Evolutionary conservation across 768 basidiomycete genomes (phyloP).

Genomic region (Nidularia pulvinata): DNA sequence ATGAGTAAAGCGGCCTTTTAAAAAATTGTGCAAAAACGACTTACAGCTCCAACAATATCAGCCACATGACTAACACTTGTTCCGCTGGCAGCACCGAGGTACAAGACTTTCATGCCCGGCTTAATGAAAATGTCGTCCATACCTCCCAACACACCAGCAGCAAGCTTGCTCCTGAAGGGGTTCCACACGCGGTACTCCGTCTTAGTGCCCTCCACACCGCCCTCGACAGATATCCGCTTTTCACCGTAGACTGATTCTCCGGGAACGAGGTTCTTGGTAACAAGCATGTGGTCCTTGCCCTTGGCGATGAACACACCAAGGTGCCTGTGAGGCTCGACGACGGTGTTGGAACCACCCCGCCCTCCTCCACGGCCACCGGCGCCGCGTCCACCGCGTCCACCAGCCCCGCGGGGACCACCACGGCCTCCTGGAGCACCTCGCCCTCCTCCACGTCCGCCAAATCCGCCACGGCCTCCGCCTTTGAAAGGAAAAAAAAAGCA

Average conservation of each 20-base stretch:
- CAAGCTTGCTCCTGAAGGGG: constrained; percentile 96
- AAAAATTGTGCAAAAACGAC: constrained; percentile 20
- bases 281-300: constrained; percentile 96
- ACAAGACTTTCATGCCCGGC: constrained; percentile 95
- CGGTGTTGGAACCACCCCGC: constrained; percentile 82
- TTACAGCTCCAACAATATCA: constrained; percentile 95
- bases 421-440: constrained; percentile 36
- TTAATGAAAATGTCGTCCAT: constrained; percentile 91
- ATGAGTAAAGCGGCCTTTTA: not conserved
- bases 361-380: constrained; percentile 70
- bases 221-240: constrained; percentile 91
- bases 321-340: constrained; percentile 95
- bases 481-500: constrained; percentile 12
- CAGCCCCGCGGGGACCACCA: constrained; percentile 28
- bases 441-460: constrained; percentile 38
- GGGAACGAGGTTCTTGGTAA: constrained; percentile 97
- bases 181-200: constrained; percentile 99
- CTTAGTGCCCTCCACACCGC: constrained; percentile 78
- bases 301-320: constrained; percentile 95
- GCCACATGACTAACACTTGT: constrained; percentile 99
- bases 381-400: constrained; percentile 42
- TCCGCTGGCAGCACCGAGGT: constrained; percentile 97
- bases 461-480: constrained; percentile 29
- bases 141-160: constrained; percentile 95
- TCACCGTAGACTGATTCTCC: constrained; percentile 99